Evolutionary conservation across 345 rosid genomes (phyloP).

Genomic region (Citrus glauca): DNA sequence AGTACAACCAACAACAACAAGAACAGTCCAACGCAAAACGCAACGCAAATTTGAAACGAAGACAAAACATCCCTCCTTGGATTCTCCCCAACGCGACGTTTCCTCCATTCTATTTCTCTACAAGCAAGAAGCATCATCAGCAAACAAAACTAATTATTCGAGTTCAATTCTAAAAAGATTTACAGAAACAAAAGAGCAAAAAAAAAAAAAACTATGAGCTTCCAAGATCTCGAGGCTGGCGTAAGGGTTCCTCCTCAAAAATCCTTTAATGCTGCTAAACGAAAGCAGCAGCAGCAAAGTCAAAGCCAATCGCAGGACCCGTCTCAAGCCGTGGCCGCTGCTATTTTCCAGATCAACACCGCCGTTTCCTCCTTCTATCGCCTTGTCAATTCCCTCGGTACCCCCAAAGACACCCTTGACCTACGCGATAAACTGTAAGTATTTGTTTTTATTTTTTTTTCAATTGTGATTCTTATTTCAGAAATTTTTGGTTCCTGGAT

Average conservation of each 20-base stretch:
- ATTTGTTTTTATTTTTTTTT: not conserved
- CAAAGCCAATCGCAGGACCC: conserved; percentile 34
- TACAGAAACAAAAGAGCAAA: too few species aligned
- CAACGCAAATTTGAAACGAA: not conserved
- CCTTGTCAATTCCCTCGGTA: conserved; percentile 70
- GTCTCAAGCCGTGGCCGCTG: conserved; percentile 67
- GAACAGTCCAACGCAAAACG: not conserved
- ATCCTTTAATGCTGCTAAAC: conserved; percentile 14
- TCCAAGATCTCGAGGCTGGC: conserved; percentile 60
- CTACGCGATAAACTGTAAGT: conserved; percentile 65
- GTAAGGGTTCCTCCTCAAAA: conserved; percentile 11
- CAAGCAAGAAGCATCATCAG: not conserved
- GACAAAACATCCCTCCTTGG: conserved; percentile 11
- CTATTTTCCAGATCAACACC: conserved; percentile 67
- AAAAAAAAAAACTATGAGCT: conserved; percentile 38
- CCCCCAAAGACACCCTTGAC: conserved; percentile 66
- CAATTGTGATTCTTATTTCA: not conserved
- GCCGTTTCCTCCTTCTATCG: conserved; percentile 63
- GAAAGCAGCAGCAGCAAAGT: conserved; percentile 13
- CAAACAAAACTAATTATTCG: not conserved
- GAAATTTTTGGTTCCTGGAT: not conserved
- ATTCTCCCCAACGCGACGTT: not conserved
- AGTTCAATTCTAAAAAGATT: not conserved
- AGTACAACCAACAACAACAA: not conserved
- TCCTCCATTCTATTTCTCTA: not conserved